Conservation (phyloP, 495 filamentous ascomycete genomes). For the Jackrogersella minutella region DNA sequence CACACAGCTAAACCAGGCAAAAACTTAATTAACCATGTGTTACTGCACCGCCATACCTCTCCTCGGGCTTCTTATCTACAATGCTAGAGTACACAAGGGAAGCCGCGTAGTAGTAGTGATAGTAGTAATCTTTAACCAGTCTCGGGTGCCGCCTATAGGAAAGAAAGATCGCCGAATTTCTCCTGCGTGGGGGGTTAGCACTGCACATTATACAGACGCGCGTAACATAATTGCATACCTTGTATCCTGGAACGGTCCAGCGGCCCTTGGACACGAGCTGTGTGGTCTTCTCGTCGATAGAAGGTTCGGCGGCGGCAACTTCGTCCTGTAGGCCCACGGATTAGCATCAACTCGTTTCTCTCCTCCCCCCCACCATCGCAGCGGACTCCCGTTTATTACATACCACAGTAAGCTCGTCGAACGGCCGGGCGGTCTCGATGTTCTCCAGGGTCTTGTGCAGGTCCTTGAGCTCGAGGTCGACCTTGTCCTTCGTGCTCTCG, state of each 20-base stretch:
- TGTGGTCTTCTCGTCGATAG: constrained; percentile 93
- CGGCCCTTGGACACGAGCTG: constrained; percentile 94
- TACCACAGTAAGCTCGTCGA: constrained; percentile 98
- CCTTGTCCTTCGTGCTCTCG: constrained; percentile 91
- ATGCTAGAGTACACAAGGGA: constrained; percentile 67
- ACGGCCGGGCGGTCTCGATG: constrained; percentile 94
- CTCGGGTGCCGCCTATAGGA: constrained; percentile 70
- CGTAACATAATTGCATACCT: constrained; percentile 66
- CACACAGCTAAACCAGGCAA: background rate
- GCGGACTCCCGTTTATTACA: too few relatives aligned
- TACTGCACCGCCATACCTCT: constrained; percentile 45
- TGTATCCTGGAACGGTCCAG: constrained; percentile 98
- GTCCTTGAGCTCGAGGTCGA: constrained; percentile 91
- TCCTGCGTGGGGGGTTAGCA: constrained; percentile 65
- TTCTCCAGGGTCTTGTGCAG: constrained; percentile 93
- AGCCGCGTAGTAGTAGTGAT: constrained; percentile 40
- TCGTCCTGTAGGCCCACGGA: constrained; percentile 72
- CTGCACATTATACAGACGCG: background rate
- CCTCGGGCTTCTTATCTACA: constrained; percentile 57
- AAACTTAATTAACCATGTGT: constrained; percentile 30
- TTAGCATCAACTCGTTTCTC: constrained; percentile 23
- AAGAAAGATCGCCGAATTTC: constrained; percentile 96
- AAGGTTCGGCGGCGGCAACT: constrained; percentile 87
- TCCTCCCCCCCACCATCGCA: too few relatives aligned
- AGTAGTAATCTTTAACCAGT: background rate